Evolutionary conservation across 1,139 yeast genomes (phyloP).

Genomic region (Scheffersomyces parashehatae): DNA sequence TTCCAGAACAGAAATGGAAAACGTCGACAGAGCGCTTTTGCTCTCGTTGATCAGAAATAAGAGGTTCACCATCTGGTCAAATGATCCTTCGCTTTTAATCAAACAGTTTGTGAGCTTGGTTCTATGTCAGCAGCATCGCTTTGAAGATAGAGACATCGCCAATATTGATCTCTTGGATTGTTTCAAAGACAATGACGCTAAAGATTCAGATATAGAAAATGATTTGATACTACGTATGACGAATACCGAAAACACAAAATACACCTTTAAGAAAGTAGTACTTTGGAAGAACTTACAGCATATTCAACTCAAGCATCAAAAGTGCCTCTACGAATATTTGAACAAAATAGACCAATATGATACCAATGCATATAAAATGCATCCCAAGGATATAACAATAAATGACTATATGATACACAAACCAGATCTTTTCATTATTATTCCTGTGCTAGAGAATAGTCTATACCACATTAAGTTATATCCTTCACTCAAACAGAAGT

Average conservation of each 20-base stretch:
- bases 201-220: not conserved
- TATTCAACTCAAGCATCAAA: slow-evolving; percentile 19
- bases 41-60: slow-evolving; percentile 6
- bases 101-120: not conserved
- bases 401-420: slow-evolving; percentile 14
- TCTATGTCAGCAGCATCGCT: slow-evolving; percentile 5
- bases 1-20: slow-evolving; percentile 4
- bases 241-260: slow-evolving; percentile 2
- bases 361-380: slow-evolving; percentile 19
- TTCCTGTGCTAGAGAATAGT: slow-evolving; percentile 23
- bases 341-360: slow-evolving; percentile 33
- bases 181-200: slow-evolving; percentile 1
- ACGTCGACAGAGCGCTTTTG: slow-evolving; percentile 9
- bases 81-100: no score
- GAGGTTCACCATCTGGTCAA: slow-evolving; percentile 5
- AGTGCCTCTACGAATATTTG: slow-evolving; percentile 27
- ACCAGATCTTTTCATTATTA: slow-evolving; percentile 26
- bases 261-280: slow-evolving; percentile 16
- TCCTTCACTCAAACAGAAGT: slow-evolving; percentile 37
- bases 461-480: slow-evolving; percentile 18
- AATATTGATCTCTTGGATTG: slow-evolving; percentile 18
- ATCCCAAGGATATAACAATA: slow-evolving; percentile 8
- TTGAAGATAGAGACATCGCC: slow-evolving; percentile 12
- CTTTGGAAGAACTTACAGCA: slow-evolving; percentile 29
- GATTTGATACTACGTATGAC: slow-evolving; percentile 8